Evolutionary conservation across 2,329 filamentous ascomycete species (phyloP).

Genomic region (Ophiosphaerella narmari): DNA sequence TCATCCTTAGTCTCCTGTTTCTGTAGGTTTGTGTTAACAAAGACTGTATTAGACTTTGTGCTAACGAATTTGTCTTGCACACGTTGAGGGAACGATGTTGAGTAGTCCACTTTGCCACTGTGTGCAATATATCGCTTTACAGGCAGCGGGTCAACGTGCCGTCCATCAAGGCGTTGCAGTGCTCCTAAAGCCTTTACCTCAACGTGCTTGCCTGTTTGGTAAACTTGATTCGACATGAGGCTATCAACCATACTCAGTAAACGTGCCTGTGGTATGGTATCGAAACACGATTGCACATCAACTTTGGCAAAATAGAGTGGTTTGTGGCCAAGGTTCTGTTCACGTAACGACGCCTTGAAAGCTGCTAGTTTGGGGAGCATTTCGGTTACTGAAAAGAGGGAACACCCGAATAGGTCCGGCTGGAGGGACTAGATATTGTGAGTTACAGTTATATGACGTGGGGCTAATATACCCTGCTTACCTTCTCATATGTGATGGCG

Average conservation of each 20-base stretch:
- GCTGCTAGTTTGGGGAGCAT: constrained; percentile 73
- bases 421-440: constrained; percentile 30
- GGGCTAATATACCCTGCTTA: constrained; percentile 35
- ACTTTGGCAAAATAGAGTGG: constrained; percentile 86
- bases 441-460: constrained; percentile 3
- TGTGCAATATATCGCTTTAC: constrained; percentile 49
- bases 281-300: constrained; percentile 90
- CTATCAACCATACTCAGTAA: constrained; percentile 69
- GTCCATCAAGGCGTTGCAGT: constrained; percentile 37
- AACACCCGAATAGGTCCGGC: constrained; percentile 70
- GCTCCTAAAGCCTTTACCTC: constrained; percentile 64
- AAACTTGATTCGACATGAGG: constrained; percentile 63
- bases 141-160: constrained; percentile 36
- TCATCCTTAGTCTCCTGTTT: constrained; percentile 61
- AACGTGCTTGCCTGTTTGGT: constrained; percentile 74
- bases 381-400: constrained; percentile 80
- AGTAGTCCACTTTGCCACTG: constrained; percentile 37
- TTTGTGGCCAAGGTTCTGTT: constrained; percentile 38
- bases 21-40: constrained; percentile 70
- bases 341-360: constrained; percentile 63
- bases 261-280: constrained; percentile 85
- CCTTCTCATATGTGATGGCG: constrained; percentile 79
- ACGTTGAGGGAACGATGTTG: constrained; percentile 39
- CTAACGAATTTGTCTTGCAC: constrained; percentile 35
- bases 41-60: constrained; percentile 67